A percentile compares a stretch with the other conserved stretches of the same genome.
These are phyloP conservation scores for Fusarium nurragi DNA, from an alignment of 2,329 filamentous ascomycete genomes.

Conservation along the genomic window DNA sequence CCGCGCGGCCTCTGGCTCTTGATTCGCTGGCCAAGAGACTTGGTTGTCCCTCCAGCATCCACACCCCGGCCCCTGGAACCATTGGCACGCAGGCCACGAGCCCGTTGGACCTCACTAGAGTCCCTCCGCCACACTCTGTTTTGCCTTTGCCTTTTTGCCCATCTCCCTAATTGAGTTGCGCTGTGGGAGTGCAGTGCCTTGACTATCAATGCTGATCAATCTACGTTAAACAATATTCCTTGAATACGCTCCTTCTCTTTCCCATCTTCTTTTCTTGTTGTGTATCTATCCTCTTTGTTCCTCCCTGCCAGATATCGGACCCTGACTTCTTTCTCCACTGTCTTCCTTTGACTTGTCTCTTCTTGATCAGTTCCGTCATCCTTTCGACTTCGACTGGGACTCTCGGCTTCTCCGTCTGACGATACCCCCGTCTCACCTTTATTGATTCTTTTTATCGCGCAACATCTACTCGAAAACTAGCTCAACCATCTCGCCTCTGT, in stretches of 20 bases:
- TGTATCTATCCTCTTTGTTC: constrained; percentile 2
- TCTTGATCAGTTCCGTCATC: constrained; percentile 11
- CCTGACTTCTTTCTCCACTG: constrained; percentile 19
- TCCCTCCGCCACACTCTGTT: constrained; percentile 34
- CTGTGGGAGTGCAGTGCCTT: background rate
- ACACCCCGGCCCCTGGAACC: constrained; percentile 21
- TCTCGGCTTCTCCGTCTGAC: constrained; percentile 23
- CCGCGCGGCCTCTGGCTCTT: constrained; percentile 28
- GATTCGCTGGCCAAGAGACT: constrained; percentile 27
- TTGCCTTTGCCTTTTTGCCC: constrained; percentile 2
- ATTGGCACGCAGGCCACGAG: constrained; percentile 17
- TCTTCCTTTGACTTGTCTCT: background rate
- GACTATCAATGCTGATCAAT: constrained; percentile 14
- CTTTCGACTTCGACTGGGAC: background rate
- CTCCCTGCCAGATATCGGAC: constrained; percentile 5
- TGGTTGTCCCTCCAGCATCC: constrained; percentile 34
- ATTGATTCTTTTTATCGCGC: constrained; percentile 18
- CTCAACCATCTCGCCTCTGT: constrained; percentile 3
- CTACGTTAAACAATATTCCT: constrained; percentile 1
- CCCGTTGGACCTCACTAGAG: constrained; percentile 6
- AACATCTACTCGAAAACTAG: constrained; percentile 1
- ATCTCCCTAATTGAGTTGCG: background rate
- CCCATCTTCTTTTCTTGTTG: background rate
- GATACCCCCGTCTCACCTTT: constrained; percentile 25
- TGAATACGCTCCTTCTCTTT: background rate